phyloP scores from a whole-genome alignment of 2,329 filamentous ascomycete genomes.

The Fusarium newnesense region DNA sequence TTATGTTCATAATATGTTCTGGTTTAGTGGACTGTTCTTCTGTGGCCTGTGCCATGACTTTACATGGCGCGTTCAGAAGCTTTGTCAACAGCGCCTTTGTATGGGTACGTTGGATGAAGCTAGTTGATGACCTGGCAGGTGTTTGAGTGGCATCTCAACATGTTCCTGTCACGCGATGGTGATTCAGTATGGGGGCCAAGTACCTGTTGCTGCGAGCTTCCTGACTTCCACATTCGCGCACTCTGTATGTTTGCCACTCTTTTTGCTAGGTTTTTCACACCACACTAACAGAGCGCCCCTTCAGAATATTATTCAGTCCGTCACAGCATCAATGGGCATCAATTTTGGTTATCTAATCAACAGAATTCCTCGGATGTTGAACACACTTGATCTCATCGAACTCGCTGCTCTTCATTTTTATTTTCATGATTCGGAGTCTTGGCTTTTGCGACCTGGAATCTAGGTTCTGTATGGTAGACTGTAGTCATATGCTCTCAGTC shows the following conservation, averaged over 20 bases:
- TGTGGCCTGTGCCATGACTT: neutral
- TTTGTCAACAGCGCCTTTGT: neutral
- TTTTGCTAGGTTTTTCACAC: neutral
- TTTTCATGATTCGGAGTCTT: accelerated
- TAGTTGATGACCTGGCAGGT: neutral
- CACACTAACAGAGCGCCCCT: accelerated
- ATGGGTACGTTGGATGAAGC: too few relatives aligned
- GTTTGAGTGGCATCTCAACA: neutral
- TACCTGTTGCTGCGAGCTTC: neutral
- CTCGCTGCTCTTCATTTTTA: accelerated
- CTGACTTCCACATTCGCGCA: accelerated
- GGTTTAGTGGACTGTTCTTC: too few relatives aligned
- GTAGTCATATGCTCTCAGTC: accelerated
- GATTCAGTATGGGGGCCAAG: accelerated
- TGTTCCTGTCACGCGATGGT: neutral
- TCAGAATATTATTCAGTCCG: too few relatives aligned
- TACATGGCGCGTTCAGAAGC: neutral
- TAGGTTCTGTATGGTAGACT: accelerated
- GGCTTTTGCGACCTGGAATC: accelerated
- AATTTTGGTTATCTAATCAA: too few relatives aligned
- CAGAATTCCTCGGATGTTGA: accelerated
- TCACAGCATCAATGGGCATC: accelerated
- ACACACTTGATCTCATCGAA: accelerated
- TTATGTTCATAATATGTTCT: neutral
- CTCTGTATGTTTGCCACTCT: accelerated